Percentiles rank a stretch among this genome's conserved stretches.
These are phyloP conservation scores for Astrothelium subdiscretum DNA, from an alignment of 495 filamentous ascomycete genomes.

Conservation along the genomic window DNA sequence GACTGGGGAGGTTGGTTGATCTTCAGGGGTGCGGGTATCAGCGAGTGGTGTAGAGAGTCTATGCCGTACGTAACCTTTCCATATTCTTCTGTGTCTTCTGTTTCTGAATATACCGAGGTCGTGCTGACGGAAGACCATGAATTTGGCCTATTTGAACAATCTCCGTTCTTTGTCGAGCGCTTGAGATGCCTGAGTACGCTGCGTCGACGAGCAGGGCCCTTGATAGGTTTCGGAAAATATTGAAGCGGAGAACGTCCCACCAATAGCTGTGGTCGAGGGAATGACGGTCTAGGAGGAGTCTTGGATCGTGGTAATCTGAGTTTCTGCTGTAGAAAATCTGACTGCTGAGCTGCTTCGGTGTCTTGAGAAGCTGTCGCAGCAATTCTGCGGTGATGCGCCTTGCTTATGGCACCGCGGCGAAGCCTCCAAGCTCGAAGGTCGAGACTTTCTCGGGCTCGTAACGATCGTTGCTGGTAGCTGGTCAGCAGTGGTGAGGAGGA, in stretches of 20 bases:
- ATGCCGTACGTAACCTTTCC: neutral
- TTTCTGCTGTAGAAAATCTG: neutral
- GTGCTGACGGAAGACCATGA: neutral
- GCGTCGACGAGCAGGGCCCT: neutral
- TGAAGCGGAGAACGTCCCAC: neutral
- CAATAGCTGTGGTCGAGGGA: neutral
- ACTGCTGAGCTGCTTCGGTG: neutral
- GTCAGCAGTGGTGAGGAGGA: neutral
- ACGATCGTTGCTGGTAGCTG: neutral
- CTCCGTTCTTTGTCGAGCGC: neutral
- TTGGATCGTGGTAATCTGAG: neutral
- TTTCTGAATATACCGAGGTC: neutral
- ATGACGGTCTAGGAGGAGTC: neutral
- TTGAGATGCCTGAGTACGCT: neutral
- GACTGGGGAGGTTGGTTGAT: neutral
- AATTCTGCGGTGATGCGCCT: neutral
- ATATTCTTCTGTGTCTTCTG: neutral
- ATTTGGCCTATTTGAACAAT: neutral
- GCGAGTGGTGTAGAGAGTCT: neutral
- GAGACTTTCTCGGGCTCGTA: neutral
- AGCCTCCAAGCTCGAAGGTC: neutral
- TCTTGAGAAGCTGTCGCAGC: neutral
- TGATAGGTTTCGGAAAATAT: neutral
- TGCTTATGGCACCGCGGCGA: neutral
- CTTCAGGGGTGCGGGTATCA: neutral